Percentiles rank a stretch among this genome's conserved stretches.
Evolutionary conservation across 257 asterid species (phyloP).

Genomic region (Solanum paucissectum): DNA sequence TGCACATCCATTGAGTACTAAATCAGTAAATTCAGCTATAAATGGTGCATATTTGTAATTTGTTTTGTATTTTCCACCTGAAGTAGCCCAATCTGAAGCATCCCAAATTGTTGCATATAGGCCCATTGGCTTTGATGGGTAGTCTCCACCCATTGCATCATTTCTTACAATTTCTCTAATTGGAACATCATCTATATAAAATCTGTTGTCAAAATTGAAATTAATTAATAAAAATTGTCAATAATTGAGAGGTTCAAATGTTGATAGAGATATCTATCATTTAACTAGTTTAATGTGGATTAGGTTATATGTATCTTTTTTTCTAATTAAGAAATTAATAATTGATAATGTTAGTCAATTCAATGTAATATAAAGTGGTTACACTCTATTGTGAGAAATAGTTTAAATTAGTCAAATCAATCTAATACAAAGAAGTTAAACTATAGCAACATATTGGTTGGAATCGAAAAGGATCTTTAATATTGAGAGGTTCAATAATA

Average conservation of each 20-base stretch:
- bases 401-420: background rate
- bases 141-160: constrained; percentile 78
- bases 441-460: background rate
- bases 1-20: constrained; percentile 66
- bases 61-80: constrained; percentile 67
- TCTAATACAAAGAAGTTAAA: background rate
- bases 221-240: background rate
- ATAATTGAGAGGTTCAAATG: background rate
- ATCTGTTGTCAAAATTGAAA: constrained; percentile 28
- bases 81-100: constrained; percentile 96
- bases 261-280: background rate
- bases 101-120: constrained; percentile 94
- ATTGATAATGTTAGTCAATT: background rate
- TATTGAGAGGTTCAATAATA: background rate
- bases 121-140: constrained; percentile 87
- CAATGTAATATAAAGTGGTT: background rate
- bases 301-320: background rate
- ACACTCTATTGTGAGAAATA: background rate
- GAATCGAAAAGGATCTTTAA: background rate
- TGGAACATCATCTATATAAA: constrained; percentile 74
- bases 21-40: constrained; percentile 66
- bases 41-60: constrained; percentile 91
- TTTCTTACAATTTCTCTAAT: constrained; percentile 52
- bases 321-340: background rate
- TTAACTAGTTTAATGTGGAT: background rate